A percentile compares a stretch with the other conserved stretches of the same genome.
Conservation (phyloP, 306 rosid species). For the Sophora flavescens region DNA sequence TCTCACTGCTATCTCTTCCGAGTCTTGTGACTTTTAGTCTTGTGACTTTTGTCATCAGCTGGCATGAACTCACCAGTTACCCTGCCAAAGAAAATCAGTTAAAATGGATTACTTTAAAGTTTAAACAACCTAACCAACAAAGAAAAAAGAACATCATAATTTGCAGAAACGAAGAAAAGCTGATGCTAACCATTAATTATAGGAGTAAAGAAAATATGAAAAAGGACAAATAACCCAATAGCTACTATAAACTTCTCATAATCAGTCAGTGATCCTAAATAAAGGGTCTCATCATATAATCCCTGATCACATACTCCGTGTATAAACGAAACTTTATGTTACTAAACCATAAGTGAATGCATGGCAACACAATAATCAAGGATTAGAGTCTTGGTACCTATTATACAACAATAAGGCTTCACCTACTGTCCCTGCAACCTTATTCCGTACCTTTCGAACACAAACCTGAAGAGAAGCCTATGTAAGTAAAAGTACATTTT, state of each 20-base stretch:
- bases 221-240: neutral
- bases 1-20: neutral
- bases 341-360: conserved; percentile 13
- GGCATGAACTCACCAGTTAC: conserved; percentile 74
- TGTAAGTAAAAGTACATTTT: conserved; percentile 27
- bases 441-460: conserved; percentile 86
- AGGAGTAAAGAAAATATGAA: neutral
- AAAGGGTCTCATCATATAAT: neutral
- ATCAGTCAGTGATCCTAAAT: neutral
- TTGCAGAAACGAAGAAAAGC: neutral
- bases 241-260: neutral
- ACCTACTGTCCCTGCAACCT: conserved; percentile 89
- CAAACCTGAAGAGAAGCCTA: conserved; percentile 62
- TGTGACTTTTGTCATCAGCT: neutral
- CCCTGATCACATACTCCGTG: neutral
- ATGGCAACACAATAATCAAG: conserved; percentile 26
- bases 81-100: conserved; percentile 58
- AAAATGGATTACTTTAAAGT: neutral
- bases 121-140: neutral
- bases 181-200: neutral
- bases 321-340: neutral
- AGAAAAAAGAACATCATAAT: no score
- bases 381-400: conserved; percentile 55
- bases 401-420: conserved; percentile 74
- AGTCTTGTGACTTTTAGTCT: no score